Evolutionary conservation across 2,329 filamentous ascomycete species (phyloP), one percentile per base, ranked within the genome.

Genomic region (Fusarium anthophilum): DNA sequence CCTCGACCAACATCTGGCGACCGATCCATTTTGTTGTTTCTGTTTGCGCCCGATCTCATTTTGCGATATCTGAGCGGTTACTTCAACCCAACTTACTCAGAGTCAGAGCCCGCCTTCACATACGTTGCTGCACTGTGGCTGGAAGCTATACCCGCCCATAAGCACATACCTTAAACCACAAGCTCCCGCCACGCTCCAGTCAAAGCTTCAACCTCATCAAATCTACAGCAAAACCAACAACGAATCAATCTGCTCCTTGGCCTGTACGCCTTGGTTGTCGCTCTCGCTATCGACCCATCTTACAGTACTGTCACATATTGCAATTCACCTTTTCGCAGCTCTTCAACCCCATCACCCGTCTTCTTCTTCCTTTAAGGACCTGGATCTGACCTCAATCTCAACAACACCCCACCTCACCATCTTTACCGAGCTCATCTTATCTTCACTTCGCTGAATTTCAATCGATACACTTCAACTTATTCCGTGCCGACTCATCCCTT

Each of bases 201-300:
- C 73, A 66, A 74, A 77, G 69, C 71, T 76, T 76, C 54, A 57
- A 65, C 69, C 64, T 78, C 70, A 65, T 70, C 68, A 76, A 74
- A 73, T 67, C 60, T 62, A 47, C 59, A 69, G 55, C 48, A 60
- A 69, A 54, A 47, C 48, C 74, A 62, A 59, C 69, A 57, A 71
- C 69, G 24, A 38, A 59, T 38, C 32, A 73, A 72, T 54, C 38
- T 70, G 55, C 53, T 66, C 53, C 67, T 56, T 70, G 65, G 60
- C 67, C 60, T 61, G 58, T 63, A 53, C 57, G 50, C 57, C 43
- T 45, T 73, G 41, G 54, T 43, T 47, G 59, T 74, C 72, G 56
- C 58, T 54, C 38, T 74, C 59, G 38, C 48, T 62, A 53, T 70
- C 69, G 66, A 57, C 64, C 65, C 69, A 69, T 72, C 69, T 75